Base-by-base conservation (phyloP, 257 asterid species). In the Perilla frutescens region DNA sequence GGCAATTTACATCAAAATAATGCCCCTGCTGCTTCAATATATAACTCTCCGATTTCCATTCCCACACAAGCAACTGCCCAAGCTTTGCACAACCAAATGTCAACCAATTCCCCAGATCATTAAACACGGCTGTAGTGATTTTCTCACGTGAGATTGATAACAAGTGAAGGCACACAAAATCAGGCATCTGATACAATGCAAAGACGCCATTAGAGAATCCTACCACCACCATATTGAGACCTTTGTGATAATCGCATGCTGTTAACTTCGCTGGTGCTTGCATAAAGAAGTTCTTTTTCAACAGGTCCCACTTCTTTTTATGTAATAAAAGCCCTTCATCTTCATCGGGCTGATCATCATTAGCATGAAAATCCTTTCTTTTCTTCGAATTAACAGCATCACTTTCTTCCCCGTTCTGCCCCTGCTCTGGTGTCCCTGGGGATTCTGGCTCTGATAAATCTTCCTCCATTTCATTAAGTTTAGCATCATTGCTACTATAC, bases 1-100 rank as follows among this genome's bases (percentile, higher is more conserved):
- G 74, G 84, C 93, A 87, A 40, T 95, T 95, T 71, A 95, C 98
- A 84, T 95, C 99, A 79, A 90, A 95, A 83, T 95, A 95, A 83
- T 95, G 99, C n/a, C 99, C 99, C 82, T 95, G 99, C 77, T 95
- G 99, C 89, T 92, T 95, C 77, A 95, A 69, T 83, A 91, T 86
- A 82, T 92, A 88, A 81, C 90, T 95, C 86, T 95, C 99, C 2
- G 97, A 91, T 77, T 95, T 92, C 98, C 98, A 95, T 87, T 91
- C 99, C 99, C 99, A 92, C 60, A 95, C 99, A 55, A 92, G 96
- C 88, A 95, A 81, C 88, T 95, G 99, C 75, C 99, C 98, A 66
- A 95, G 96, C 91, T 82, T 88, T 5, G 97, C 97, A 74, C 98
- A 91, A 59, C 99, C 99, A 55, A 95, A 90, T 0, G 93, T 88